phyloP scores from a whole-genome alignment of 116 monocot genomes.

The Posidonia oceanica region DNA sequence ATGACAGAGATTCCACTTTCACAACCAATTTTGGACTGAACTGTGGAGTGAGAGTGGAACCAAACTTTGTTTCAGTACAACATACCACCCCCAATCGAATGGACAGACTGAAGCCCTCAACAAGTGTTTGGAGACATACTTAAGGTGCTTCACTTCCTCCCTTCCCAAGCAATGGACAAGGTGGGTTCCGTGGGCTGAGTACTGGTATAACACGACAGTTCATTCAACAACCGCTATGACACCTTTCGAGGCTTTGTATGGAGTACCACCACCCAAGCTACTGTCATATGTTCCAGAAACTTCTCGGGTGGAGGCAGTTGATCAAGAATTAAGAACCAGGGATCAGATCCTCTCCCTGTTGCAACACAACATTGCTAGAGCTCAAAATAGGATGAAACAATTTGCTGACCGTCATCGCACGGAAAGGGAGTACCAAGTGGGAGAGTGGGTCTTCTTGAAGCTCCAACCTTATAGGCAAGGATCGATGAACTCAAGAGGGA shows the following conservation, averaged over 20 bases:
- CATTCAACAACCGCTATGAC: neutral
- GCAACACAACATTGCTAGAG: too few relatives aligned
- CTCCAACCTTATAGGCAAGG: too few relatives aligned
- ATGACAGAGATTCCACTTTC: slow-evolving; percentile 1
- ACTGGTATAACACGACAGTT: neutral
- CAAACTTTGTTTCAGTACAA: neutral
- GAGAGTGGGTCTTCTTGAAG: neutral
- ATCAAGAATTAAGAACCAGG: too few relatives aligned
- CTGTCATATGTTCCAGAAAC: neutral
- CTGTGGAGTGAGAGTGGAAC: neutral
- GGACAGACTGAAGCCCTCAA: slow-evolving; percentile 13
- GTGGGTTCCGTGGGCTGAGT: slow-evolving; percentile 6
- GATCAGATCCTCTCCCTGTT: too few relatives aligned
- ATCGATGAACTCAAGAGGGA: too few relatives aligned
- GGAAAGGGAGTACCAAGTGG: neutral
- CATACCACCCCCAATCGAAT: slow-evolving; percentile 14
- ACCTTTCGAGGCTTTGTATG: neutral
- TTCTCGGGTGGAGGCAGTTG: neutral
- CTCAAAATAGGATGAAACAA: too few relatives aligned
- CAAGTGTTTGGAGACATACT: slow-evolving; percentile 1
- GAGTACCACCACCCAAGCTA: neutral
- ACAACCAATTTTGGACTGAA: slow-evolving; percentile 4
- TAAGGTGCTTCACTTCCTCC: neutral
- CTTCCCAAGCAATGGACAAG: neutral
- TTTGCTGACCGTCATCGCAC: neutral